Evolutionary conservation across 2,329 filamentous ascomycete genomes (phyloP), one percentile per base, ranked within the genome.

Genomic region (Camptophora hylomeconis): DNA sequence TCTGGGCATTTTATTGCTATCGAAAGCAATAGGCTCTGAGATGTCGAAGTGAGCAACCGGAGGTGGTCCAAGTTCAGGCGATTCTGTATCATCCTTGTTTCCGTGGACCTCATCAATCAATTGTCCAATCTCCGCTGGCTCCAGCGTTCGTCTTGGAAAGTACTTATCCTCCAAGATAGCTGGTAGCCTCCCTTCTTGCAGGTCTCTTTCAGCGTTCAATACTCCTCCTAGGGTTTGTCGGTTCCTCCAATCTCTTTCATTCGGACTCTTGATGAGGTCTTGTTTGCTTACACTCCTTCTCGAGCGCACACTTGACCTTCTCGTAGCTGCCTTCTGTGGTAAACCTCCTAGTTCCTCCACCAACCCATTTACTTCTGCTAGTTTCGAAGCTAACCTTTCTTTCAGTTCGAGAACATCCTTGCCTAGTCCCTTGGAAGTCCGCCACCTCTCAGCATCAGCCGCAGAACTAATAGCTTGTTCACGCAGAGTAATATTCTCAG

Each of bases 91-190:
- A 11, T 31, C 29, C 14, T 39, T 25, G 19, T 36, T 33, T 25
- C 44, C 37, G 8, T 37, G 32, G 19, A 44, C 42, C 18, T 42
- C 38, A n/a, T 47, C 37, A 15, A 42, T 22, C 3, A 56, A 24
- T 5, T 42, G 42, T 16, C 49, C 39, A 11, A 60, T 26, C 27
- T 60, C 58, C 17, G 53, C 46, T 4, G 44, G 35, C 61, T 65
- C 63, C 39, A 74, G 51, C 6, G 68, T 72, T 34, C 53, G 49
- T 38, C 69, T 54, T 13, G 69, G 69, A 41, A 63, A 74, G 35
- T 52, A 57, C 47, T 72, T 73, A 45, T 67, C 64, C 48, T 77
- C 72, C 3, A 58, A 41, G 28, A 77, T 76, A 3, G 63, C 65
- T 6, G 72, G 69, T 40, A 77, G 53, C 41, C 60, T 49, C 18